phyloP scores from a whole-genome alignment of 2,329 filamentous ascomycete genomes.

The Penicillium concentricum region DNA sequence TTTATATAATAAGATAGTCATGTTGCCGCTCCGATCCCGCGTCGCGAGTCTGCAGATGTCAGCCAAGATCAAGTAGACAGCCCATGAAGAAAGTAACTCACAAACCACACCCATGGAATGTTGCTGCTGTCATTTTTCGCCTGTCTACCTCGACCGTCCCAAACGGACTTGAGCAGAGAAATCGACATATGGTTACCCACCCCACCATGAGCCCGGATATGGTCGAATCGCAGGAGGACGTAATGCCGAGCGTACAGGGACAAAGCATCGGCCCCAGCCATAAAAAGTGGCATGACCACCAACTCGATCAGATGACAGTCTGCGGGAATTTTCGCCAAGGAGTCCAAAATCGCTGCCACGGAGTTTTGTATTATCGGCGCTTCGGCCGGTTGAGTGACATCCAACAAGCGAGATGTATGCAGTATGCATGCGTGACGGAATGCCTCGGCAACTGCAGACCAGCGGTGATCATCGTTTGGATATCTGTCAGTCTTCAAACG shows the following conservation, averaged over 20 bases:
- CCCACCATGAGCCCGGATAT: conserved; percentile 28
- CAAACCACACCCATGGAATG: conserved; percentile 30
- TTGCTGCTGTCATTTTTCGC: conserved; percentile 21
- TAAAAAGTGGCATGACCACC: conserved; percentile 31
- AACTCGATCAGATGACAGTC: conserved; percentile 28
- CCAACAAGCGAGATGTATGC: conserved; percentile 27
- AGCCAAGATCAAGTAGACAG: background rate
- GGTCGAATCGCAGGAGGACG: conserved; percentile 25
- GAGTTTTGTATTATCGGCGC: conserved; percentile 25
- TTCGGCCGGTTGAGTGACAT: conserved; percentile 20
- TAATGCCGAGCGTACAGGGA: conserved; percentile 32
- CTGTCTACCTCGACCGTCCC: conserved; percentile 26
- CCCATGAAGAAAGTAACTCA: conserved; percentile 13
- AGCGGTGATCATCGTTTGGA: conserved; percentile 24
- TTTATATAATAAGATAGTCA: conserved; percentile 32
- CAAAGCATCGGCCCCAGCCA: conserved; percentile 30
- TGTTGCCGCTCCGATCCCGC: conserved; percentile 24
- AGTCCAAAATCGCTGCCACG: conserved; percentile 28
- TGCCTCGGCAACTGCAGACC: conserved; percentile 26
- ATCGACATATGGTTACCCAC: conserved; percentile 24
- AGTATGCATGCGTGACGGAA: conserved; percentile 31
- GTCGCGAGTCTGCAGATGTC: conserved; percentile 21
- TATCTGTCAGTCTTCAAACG: conserved; percentile 19
- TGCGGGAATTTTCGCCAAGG: conserved; percentile 23
- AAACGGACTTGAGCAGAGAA: conserved; percentile 26